Percentiles rank a stretch among this genome's conserved stretches.
Evolutionary conservation across 2,329 filamentous ascomycete genomes (phyloP).

Genomic region (Biscogniauxia mediterranea): DNA sequence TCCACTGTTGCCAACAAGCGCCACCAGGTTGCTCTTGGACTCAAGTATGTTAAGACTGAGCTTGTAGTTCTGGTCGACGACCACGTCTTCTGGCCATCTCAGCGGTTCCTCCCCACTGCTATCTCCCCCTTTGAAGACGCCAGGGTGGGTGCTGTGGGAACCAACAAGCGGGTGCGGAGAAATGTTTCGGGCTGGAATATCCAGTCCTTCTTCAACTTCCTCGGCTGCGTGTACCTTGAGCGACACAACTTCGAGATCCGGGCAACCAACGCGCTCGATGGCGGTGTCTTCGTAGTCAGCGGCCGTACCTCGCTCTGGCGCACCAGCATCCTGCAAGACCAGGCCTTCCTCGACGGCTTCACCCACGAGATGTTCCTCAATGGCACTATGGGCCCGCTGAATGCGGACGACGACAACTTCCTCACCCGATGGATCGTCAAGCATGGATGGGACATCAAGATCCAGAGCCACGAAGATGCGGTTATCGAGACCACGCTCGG

Average conservation of each 20-base stretch:
- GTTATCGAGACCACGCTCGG: constrained; percentile 54
- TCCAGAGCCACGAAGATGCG: constrained; percentile 50
- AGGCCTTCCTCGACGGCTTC: constrained; percentile 43
- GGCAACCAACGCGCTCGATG: constrained; percentile 55
- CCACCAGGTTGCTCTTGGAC: constrained; percentile 42
- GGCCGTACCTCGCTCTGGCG: constrained; percentile 54
- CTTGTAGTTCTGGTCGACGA: constrained; percentile 51
- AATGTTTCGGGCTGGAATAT: constrained; percentile 12
- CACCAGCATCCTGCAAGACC: constrained; percentile 46
- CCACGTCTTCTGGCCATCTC: constrained; percentile 48
- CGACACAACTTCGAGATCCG: constrained; percentile 63
- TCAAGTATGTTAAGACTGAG: constrained; percentile 36
- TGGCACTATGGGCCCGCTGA: constrained; percentile 42
- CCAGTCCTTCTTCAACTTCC: constrained; percentile 6
- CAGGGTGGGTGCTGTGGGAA: constrained; percentile 53
- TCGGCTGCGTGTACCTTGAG: constrained; percentile 21
- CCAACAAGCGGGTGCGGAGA: constrained; percentile 50
- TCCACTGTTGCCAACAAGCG: constrained; percentile 46
- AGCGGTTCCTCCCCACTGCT: constrained; percentile 39
- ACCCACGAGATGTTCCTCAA: constrained; percentile 51
- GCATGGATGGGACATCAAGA: constrained; percentile 50
- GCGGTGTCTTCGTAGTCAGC: constrained; percentile 57
- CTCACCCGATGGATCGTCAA: constrained; percentile 53
- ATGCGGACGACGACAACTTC: constrained; percentile 62
- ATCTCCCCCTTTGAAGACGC: constrained; percentile 45